Conservation (phyloP, 148 eudicot genomes). For the Heliosperma pusillum region DNA sequence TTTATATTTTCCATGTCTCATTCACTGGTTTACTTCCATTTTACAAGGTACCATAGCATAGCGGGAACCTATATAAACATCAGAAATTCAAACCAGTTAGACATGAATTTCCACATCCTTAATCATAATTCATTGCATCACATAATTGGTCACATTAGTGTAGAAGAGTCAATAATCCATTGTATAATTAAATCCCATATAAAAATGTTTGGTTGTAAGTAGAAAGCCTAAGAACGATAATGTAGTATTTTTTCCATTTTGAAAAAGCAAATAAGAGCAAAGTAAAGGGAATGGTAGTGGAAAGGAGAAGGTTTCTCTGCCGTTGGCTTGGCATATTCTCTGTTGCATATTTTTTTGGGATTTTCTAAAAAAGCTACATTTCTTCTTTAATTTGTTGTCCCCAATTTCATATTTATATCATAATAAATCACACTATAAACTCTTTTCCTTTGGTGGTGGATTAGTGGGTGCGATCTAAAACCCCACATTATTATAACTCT, state of each 20-base stretch:
- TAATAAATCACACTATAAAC: too few species aligned
- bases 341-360: constrained; percentile 15
- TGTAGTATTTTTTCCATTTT: constrained; percentile 3
- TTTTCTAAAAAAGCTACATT: constrained; percentile 26
- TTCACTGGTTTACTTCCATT: too few species aligned
- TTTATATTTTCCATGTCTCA: too few species aligned
- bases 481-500: constrained; percentile 21
- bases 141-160: neutral
- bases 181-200: neutral
- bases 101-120: neutral
- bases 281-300: constrained; percentile 29
- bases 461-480: constrained; percentile 13
- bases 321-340: constrained; percentile 43
- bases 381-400: constrained; percentile 17
- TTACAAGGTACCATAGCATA: too few species aligned
- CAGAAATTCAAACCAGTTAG: too few species aligned
- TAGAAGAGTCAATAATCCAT: constrained; percentile 22
- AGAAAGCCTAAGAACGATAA: constrained; percentile 12
- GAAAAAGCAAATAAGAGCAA: constrained; percentile 8
- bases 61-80: too few species aligned
- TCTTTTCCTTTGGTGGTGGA: constrained; percentile 17
- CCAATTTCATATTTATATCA: constrained; percentile 11
- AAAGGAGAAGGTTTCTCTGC: constrained; percentile 28
- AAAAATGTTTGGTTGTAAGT: constrained; percentile 26
- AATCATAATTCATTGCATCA: neutral